phyloP scores from a whole-genome alignment of 306 rosid genomes.

The Begonia peltatifolia region DNA sequence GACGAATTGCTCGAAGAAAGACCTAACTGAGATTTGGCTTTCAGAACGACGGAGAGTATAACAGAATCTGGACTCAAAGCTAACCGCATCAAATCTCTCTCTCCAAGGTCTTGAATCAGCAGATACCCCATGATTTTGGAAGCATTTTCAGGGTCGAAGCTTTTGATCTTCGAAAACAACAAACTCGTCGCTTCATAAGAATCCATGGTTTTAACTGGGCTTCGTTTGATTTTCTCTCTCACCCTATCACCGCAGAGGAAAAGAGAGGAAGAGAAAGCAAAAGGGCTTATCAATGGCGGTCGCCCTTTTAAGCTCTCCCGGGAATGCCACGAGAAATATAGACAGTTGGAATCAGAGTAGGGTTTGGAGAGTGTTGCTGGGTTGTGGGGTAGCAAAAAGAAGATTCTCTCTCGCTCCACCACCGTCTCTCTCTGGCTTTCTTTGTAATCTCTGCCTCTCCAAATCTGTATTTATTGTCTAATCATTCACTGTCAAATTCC shows the following conservation, averaged over 20 bases:
- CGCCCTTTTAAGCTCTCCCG: no score
- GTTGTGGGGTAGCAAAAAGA: no score
- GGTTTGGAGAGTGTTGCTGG: no score
- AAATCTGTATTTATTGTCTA: no score
- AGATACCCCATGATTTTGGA: conserved; percentile 85
- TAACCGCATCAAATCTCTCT: conserved; percentile 52
- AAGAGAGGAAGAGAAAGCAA: neutral
- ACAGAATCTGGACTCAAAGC: conserved; percentile 60
- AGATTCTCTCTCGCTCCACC: no score
- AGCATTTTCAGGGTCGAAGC: conserved; percentile 71
- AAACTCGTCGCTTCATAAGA: conserved; percentile 63
- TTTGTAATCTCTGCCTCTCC: no score
- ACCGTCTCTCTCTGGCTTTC: no score
- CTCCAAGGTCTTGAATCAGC: conserved; percentile 53
- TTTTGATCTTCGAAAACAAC: conserved; percentile 53
- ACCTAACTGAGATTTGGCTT: conserved; percentile 52
- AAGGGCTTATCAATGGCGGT: no score
- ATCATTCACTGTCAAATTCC: no score
- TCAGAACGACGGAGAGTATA: conserved; percentile 34
- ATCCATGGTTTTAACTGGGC: conserved; percentile 30
- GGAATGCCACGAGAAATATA: no score
- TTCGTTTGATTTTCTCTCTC: neutral
- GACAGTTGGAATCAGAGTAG: no score
- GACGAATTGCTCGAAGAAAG: conserved; percentile 19
- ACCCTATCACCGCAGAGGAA: neutral